phyloP scores from a whole-genome alignment of 768 basidiomycete genomes.

The Trametopsis cervina region DNA sequence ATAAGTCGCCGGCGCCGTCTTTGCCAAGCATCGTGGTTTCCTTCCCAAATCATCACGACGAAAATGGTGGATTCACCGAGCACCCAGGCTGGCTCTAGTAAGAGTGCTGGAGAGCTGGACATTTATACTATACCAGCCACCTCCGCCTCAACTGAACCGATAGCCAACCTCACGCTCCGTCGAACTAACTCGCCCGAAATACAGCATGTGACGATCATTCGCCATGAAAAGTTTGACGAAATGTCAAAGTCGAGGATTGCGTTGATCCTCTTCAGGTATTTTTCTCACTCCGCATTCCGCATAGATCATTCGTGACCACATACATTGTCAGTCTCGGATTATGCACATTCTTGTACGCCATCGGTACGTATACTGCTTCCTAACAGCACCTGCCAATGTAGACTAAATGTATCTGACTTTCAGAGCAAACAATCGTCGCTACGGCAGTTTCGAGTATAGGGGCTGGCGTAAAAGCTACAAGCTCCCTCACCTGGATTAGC shows the following conservation, averaged over 20 bases:
- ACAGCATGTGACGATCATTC: constrained; percentile 1
- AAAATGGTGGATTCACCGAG: no score
- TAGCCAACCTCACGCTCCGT: no score
- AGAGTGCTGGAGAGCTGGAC: no score
- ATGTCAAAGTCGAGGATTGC: constrained; percentile 9
- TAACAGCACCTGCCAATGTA: background rate
- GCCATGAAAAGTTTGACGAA: constrained; percentile 11
- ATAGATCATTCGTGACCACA: background rate
- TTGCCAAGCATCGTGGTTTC: no score
- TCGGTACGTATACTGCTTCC: constrained; percentile 8
- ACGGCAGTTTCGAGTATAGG: constrained; percentile 13
- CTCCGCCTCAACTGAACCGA: no score
- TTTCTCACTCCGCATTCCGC: background rate
- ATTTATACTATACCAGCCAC: no score
- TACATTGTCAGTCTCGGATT: constrained; percentile 8
- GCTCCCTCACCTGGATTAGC: constrained; percentile 13
- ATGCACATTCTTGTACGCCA: constrained; percentile 11
- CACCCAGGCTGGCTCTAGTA: no score
- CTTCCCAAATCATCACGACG: no score
- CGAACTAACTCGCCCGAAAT: no score
- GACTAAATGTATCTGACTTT: background rate
- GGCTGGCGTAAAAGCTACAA: constrained; percentile 9
- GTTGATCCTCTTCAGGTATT: constrained; percentile 11
- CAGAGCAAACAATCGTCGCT: constrained; percentile 14
- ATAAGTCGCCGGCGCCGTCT: no score